Evolutionary conservation across 495 filamentous ascomycete species (phyloP), one percentile per base, ranked within the genome.

Genomic region (Pyronema omphalodes): DNA sequence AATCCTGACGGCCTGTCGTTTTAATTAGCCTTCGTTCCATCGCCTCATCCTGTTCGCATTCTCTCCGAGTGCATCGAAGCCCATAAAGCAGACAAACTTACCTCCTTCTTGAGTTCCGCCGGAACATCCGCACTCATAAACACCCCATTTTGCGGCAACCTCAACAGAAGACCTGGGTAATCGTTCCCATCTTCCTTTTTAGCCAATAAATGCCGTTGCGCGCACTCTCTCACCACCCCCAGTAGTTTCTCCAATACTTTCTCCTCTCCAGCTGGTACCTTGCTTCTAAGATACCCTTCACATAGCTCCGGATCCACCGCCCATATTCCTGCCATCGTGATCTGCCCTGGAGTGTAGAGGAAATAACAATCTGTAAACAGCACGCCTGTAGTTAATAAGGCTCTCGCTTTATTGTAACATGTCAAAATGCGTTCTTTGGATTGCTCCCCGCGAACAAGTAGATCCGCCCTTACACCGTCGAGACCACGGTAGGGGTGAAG

Each of bases 351-450:
- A 3, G 93, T 93, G 69, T 85, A 96, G 62, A 94, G 81, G 71
- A 96, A 94, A 69, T 95, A 95, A 17, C 76, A 87, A 62, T 98
- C 91, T 23, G 89, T 89, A 58, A 94, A 75, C 41, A 91, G 70
- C 1, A 87, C 84, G 47, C 83, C 80, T 43, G 76, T 79, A 56
- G 86, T 87, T 36, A 95, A 74, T 39, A 83, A 71, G 3, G 81
- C 75, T 43, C 81, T 77, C 5, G 88, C 84, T 53, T 71, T 76
- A 35, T 67, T 70, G 62, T 94, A 86, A 1, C 86, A 86, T 7
- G 70, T 67, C 29, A 72, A 71, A 51, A 93, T 76, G 9, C 86
- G 67, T 23, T 46, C 34, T 5, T 33, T 57, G 44, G 64, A 58
- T 8, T 63, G 57, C 1, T 66, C 29, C 29, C 43, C 40, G n/a